Conservation (phyloP, 192 early-diverging fungal genomes). For the Entomortierella lignicola region DNA sequence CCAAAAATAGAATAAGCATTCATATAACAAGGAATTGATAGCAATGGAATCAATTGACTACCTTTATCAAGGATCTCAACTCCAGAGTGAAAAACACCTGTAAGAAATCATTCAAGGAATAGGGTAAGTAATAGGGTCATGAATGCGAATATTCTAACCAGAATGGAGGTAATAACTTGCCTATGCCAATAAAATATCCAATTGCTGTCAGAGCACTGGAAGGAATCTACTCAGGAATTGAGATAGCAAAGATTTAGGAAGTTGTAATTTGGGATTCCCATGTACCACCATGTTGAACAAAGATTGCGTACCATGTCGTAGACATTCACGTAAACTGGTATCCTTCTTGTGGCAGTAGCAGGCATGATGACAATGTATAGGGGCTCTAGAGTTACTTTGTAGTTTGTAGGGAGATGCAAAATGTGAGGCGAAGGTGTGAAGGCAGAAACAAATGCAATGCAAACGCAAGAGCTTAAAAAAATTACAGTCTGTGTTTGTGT, state of each 20-base stretch:
- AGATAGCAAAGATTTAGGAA: neutral
- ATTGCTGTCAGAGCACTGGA: conserved; percentile 43
- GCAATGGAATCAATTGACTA: conserved; percentile 1
- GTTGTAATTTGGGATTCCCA: neutral
- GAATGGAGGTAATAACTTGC: conserved; percentile 18
- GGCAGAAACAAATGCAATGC: too few relatives aligned
- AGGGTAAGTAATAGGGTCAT: neutral
- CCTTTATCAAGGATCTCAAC: conserved; percentile 56
- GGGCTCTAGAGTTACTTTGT: neutral
- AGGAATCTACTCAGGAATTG: conserved; percentile 36
- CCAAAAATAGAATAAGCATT: neutral
- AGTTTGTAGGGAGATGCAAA: neutral
- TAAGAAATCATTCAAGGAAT: neutral
- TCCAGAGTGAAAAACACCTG: conserved; percentile 59
- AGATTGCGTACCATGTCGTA: conserved; percentile 59
- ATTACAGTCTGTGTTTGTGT: too few relatives aligned
- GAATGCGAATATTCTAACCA: neutral
- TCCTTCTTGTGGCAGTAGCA: conserved; percentile 31
- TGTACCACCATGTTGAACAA: neutral
- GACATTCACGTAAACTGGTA: conserved; percentile 56
- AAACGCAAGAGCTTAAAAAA: too few relatives aligned
- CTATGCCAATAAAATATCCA: conserved; percentile 55
- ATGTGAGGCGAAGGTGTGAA: neutral
- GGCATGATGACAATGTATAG: conserved; percentile 22
- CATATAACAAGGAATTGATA: neutral